Conservation (phyloP, 371 early-diverging fungal genomes). For the Batkoa obscura region DNA sequence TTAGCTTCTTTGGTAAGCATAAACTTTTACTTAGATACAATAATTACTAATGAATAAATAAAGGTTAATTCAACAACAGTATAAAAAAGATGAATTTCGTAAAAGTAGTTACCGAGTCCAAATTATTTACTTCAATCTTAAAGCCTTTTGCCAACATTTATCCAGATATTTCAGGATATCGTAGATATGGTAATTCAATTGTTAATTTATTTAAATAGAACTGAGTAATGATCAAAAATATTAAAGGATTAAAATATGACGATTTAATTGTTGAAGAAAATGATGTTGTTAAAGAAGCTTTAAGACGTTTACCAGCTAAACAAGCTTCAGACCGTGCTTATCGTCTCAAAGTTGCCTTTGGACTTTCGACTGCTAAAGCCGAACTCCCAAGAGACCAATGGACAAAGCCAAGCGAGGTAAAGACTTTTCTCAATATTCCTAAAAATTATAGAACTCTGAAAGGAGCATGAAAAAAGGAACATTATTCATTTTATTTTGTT, state of each 20-base stretch:
- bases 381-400: conserved; percentile 49
- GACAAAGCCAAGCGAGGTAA: conserved; percentile 51
- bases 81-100: no score
- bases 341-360: conserved; percentile 68
- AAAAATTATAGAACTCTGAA: no score
- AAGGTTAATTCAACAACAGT: no score
- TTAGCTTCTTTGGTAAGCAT: no score
- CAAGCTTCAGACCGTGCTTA: conserved; percentile 57
- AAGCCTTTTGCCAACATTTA: conserved; percentile 49
- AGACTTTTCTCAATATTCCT: no score
- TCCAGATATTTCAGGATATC: conserved; percentile 57
- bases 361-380: conserved; percentile 48
- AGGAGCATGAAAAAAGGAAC: conserved; percentile 9
- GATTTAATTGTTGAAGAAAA: conserved; percentile 80
- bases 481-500: background rate
- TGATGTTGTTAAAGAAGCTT: conserved; percentile 63
- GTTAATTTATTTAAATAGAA: background rate
- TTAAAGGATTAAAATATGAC: conserved; percentile 70
- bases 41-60: no score
- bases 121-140: conserved; percentile 36
- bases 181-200: conserved; percentile 38
- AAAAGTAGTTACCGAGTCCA: conserved; percentile 12
- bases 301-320: conserved; percentile 59
- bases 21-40: no score
- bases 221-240: background rate